phyloP scores from a whole-genome alignment of 2,329 filamentous ascomycete species.

The Annulohypoxylon truncatum region DNA sequence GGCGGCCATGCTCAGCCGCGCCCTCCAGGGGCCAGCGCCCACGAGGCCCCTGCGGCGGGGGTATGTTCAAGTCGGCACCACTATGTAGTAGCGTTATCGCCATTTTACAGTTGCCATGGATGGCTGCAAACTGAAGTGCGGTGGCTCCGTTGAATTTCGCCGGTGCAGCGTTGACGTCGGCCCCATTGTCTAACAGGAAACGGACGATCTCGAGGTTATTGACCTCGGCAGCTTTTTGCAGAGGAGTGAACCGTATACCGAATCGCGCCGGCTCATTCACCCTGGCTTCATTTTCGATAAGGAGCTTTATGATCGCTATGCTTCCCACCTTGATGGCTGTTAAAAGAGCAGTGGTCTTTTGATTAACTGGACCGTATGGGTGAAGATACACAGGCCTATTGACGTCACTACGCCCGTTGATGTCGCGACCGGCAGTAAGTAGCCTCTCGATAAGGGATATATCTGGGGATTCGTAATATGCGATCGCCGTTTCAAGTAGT shows the following conservation, averaged over 20 bases:
- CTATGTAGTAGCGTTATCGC: slow-evolving; percentile 18
- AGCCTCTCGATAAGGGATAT: slow-evolving; percentile 22
- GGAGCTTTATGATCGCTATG: slow-evolving; percentile 22
- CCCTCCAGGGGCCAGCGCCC: slow-evolving; percentile 40
- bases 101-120: slow-evolving; percentile 28
- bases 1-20: slow-evolving; percentile 34
- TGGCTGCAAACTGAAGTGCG: slow-evolving; percentile 36
- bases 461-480: too few relatives aligned
- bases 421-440: slow-evolving; percentile 10
- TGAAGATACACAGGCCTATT: neutral
- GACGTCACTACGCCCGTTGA: slow-evolving; percentile 8
- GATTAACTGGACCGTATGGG: neutral
- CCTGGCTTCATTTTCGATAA: slow-evolving; percentile 24
- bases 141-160: slow-evolving; percentile 27
- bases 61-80: slow-evolving; percentile 16
- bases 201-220: slow-evolving; percentile 21
- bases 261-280: slow-evolving; percentile 16
- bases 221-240: slow-evolving; percentile 31
- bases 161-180: slow-evolving; percentile 30
- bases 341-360: slow-evolving; percentile 12
- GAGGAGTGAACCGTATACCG: slow-evolving; percentile 25
- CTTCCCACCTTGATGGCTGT: slow-evolving; percentile 11
- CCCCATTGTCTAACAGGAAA: slow-evolving; percentile 27
- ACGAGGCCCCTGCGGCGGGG: slow-evolving; percentile 4
- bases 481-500: too few relatives aligned